Conservation (phyloP, 495 filamentous ascomycete genomes). For the Aspergillus diversus region DNA sequence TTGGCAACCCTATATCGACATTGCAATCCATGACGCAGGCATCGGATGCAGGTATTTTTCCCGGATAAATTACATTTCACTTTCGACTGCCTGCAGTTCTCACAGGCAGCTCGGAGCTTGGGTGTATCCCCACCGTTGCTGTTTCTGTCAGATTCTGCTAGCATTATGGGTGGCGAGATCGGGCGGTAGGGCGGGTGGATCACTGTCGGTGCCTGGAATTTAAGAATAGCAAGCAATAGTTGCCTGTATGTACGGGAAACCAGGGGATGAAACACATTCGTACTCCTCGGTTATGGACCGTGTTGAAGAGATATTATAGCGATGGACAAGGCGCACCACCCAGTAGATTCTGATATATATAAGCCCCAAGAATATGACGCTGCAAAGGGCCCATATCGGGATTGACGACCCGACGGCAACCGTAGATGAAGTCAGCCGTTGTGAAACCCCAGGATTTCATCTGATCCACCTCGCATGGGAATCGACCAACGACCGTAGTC, state of each 20-base stretch:
- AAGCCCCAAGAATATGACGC: conserved; percentile 6
- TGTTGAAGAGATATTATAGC: neutral
- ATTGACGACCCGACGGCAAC: conserved; percentile 41
- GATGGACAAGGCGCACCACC: neutral
- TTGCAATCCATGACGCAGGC: conserved; percentile 48
- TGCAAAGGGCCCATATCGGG: conserved; percentile 33
- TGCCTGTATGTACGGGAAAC: neutral
- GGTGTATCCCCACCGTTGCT: conserved; percentile 34
- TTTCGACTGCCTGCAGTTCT: conserved; percentile 53
- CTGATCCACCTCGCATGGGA: conserved; percentile 46
- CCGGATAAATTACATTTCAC: conserved; percentile 51
- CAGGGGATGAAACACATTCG: neutral
- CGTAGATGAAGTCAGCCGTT: conserved; percentile 50
- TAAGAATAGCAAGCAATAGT: neutral
- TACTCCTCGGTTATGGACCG: neutral
- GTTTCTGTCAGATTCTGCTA: conserved; percentile 34
- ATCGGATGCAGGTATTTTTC: conserved; percentile 47
- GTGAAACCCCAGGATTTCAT: conserved; percentile 48
- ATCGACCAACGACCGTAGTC: conserved; percentile 21
- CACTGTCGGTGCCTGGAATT: neutral
- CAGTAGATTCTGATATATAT: conserved; percentile 23
- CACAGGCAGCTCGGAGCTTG: conserved; percentile 51
- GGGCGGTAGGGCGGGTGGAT: neutral
- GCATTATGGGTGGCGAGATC: conserved; percentile 31
- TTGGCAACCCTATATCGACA: conserved; percentile 52